Evolutionary conservation across 768 basidiomycete genomes (phyloP).

Genomic region (Leccinum aurantiacum): DNA sequence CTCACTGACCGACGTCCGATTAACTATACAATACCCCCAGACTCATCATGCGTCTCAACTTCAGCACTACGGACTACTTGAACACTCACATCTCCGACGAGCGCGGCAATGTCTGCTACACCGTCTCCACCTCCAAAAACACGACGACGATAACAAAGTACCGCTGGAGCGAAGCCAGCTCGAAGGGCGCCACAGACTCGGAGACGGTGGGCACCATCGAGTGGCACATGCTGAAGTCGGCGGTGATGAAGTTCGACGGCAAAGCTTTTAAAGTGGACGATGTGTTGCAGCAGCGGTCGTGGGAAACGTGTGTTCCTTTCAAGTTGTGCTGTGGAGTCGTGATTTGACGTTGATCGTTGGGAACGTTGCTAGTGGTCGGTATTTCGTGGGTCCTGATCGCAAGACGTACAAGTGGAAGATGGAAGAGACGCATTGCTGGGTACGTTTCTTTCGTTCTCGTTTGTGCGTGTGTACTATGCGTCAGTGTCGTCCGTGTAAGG

Average conservation of each 20-base stretch:
- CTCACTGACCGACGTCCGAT: slow-evolving; percentile 1
- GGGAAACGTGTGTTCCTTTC: slow-evolving; percentile 18
- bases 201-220: slow-evolving; percentile 28
- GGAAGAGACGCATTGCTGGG: slow-evolving; percentile 25
- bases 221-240: slow-evolving; percentile 18
- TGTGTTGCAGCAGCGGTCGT: slow-evolving; percentile 18
- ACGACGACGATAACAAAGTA: slow-evolving; percentile 29
- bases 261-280: not conserved
- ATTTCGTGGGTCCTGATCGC: slow-evolving; percentile 33
- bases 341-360: not conserved
- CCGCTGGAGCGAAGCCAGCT: slow-evolving; percentile 15
- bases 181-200: slow-evolving; percentile 1
- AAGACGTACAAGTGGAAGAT: slow-evolving; percentile 36
- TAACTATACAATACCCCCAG: not conserved
- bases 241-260: slow-evolving; percentile 18
- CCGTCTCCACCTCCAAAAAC: slow-evolving; percentile 21
- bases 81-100: slow-evolving; percentile 25
- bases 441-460: slow-evolving; percentile 5
- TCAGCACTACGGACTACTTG: slow-evolving; percentile 21
- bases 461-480: not conserved
- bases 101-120: slow-evolving; percentile 18
- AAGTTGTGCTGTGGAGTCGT: too few species aligned
- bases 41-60: slow-evolving; percentile 23
- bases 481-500: not conserved
- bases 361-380: slow-evolving; percentile 24